These are phyloP conservation scores for Colletotrichum chlorophyti DNA, from an alignment of 2,329 filamentous ascomycete genomes.

Conservation along the genomic window DNA sequence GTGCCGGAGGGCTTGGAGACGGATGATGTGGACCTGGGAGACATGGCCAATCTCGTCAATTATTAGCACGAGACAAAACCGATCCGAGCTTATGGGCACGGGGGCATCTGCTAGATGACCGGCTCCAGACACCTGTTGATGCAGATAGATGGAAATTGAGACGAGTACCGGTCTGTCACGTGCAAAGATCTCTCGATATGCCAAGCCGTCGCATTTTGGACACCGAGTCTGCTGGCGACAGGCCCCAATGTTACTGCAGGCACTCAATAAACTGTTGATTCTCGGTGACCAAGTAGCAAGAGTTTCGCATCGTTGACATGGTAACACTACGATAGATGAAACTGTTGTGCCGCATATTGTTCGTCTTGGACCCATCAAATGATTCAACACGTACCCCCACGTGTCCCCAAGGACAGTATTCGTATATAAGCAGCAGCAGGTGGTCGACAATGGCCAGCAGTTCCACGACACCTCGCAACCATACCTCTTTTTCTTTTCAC, in stretches of 20 bases:
- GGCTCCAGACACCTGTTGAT: neutral
- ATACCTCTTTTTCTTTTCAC: neutral
- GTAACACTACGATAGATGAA: neutral
- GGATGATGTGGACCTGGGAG: neutral
- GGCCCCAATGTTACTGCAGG: neutral
- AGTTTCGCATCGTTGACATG: neutral
- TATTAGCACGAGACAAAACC: neutral
- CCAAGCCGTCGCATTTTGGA: neutral
- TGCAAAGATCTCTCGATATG: neutral
- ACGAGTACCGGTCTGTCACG: neutral
- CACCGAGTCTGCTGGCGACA: neutral
- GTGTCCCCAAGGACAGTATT: neutral
- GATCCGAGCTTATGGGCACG: neutral
- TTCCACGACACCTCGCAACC: neutral
- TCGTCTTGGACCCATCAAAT: no score
- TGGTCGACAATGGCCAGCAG: neutral
- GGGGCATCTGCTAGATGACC: neutral
- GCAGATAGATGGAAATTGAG: neutral
- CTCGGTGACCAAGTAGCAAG: neutral
- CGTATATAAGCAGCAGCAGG: neutral
- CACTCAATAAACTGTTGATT: neutral
- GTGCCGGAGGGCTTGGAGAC: neutral
- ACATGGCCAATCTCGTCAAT: neutral
- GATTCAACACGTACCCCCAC: neutral
- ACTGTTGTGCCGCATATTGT: neutral